Evolutionary conservation across 2,329 filamentous ascomycete genomes (phyloP).

Genomic region (Hypoxylon rubiginosum): DNA sequence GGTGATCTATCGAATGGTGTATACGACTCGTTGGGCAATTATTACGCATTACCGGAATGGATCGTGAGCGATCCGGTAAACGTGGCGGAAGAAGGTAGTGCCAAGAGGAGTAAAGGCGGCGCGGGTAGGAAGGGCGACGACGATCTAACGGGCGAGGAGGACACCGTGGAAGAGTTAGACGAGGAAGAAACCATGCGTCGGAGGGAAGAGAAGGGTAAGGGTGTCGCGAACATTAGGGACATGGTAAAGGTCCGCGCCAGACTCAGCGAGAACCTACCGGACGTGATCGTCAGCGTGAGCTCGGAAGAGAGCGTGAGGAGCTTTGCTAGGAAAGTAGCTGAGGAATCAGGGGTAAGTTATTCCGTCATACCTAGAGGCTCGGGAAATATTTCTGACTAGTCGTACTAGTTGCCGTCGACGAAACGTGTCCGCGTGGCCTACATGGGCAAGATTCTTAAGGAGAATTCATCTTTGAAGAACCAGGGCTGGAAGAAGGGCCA

Average conservation of each 20-base stretch:
- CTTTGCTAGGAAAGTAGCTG: conserved; percentile 72
- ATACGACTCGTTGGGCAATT: conserved; percentile 78
- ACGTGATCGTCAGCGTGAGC: conserved; percentile 70
- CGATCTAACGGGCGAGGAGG: conserved; percentile 48
- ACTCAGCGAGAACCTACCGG: conserved; percentile 75
- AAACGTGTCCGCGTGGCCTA: conserved; percentile 80
- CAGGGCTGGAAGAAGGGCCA: conserved; percentile 84
- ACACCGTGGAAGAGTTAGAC: conserved; percentile 47
- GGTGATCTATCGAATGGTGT: conserved; percentile 78
- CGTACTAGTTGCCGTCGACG: conserved; percentile 65
- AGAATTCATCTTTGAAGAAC: conserved; percentile 71
- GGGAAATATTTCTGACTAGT: conserved; percentile 3
- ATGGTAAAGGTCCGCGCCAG: conserved; percentile 71
- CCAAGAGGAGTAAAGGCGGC: conserved; percentile 39
- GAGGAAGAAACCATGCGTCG: conserved; percentile 56
- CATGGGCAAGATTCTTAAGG: conserved; percentile 83
- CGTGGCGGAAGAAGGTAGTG: conserved; percentile 52
- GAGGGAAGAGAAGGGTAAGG: conserved; percentile 72
- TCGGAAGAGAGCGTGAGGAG: conserved; percentile 74
- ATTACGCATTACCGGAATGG: conserved; percentile 77
- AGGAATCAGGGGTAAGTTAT: conserved; percentile 72
- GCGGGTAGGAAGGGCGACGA: conserved; percentile 47
- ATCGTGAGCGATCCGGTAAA: conserved; percentile 78
- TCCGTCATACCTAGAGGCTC: conserved; percentile 4
- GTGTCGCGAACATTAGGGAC: conserved; percentile 65